Base-by-base conservation (phyloP, 2,329 filamentous ascomycete species). In the Fusarium torreyae region DNA sequence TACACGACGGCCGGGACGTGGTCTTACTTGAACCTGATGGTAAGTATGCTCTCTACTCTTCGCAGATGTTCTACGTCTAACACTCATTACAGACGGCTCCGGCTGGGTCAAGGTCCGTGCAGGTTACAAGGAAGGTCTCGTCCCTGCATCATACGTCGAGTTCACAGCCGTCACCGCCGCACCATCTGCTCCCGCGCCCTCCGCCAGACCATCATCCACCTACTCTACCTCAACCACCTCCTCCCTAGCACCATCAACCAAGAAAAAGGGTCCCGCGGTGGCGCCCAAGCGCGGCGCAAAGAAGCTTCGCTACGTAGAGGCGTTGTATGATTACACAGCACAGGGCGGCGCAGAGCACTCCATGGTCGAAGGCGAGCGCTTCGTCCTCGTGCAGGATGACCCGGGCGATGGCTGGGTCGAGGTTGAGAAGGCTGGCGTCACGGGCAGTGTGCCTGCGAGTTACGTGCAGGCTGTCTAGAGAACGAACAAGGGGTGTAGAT, bases 341-440 rank as follows among this genome's bases (percentile, higher is more conserved):
- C 91, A 94, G 74, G 94, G 90, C 70, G 93, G 97, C 7, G 88
- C 89, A 9, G 96, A 99, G 81, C 94, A 95, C 79, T 94, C 87
- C 75, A 99, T 99, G 93, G 78, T 79, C 1, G 95, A 97, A 80
- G 96, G 96, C 1, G 96, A 99, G 80, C 88, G 90, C 52, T 97
- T 99, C 75, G 94, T 99, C 39, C 84, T 99, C 33, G 89, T 98
- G 65, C 94, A 91, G 74, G 90, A 93, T 58, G 95, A 98, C 77
- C 87, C 90, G 0, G 96, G 96, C 2, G 96, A 98, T 82, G 96
- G 96, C 1, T 99, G 96, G 96, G 93, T 91, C 28, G 96, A 98
- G 82, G 96, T 99, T 18, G 96, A 98, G 83, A 94, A 93, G 80
- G 94, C 93, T 18, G 94, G 94, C 2, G 84, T 90, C 40, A 93